Percentiles rank a stretch among this genome's conserved stretches.
phyloP scores from a whole-genome alignment of 495 filamentous ascomycete genomes.

The Annulohypoxylon maeteangense region DNA sequence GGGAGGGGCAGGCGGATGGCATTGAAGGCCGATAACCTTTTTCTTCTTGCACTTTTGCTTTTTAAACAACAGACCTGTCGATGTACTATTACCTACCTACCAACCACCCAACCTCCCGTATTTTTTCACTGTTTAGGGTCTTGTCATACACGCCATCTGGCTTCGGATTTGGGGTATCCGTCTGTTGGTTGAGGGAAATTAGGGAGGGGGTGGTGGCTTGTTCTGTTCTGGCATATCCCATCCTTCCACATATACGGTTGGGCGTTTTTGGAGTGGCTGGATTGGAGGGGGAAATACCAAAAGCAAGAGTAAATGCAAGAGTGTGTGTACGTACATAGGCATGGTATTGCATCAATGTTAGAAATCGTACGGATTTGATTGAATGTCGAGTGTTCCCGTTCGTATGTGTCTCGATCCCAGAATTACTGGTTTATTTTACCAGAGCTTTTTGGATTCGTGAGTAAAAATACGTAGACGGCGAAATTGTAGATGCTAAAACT shows the following conservation, averaged over 20 bases:
- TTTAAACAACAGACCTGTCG: background rate
- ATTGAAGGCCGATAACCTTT: background rate
- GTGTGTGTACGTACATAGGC: background rate
- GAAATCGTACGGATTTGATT: background rate
- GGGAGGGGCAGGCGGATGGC: background rate
- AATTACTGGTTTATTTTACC: background rate
- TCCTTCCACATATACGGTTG: background rate
- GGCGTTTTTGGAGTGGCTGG: background rate
- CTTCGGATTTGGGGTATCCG: background rate
- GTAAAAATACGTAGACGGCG: background rate
- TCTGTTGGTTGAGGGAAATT: background rate
- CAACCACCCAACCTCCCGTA: background rate
- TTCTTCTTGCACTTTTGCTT: background rate
- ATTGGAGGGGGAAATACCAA: background rate
- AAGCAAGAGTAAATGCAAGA: background rate
- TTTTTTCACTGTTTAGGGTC: background rate
- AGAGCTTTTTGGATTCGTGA: background rate
- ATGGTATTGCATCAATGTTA: background rate
- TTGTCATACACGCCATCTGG: background rate
- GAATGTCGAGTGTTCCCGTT: background rate
- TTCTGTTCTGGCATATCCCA: background rate
- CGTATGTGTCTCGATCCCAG: background rate
- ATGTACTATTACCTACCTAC: constrained; percentile 18
- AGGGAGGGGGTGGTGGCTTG: background rate
- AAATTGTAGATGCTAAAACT: background rate